Evolutionary conservation across 148 eudicot species (phyloP).

Genomic region (Oxyria digyna): DNA sequence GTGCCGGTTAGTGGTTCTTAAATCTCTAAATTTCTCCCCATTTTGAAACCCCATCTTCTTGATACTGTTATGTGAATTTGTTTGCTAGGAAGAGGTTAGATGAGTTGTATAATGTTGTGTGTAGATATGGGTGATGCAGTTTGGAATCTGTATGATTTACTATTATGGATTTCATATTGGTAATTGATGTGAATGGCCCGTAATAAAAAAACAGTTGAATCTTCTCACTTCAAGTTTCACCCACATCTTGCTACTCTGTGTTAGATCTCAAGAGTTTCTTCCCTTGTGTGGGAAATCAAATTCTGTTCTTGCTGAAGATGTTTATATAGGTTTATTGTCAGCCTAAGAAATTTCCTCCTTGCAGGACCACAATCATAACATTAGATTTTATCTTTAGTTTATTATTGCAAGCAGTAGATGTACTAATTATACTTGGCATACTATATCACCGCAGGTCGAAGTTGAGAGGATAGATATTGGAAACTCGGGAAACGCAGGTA

Average conservation of each 20-base stretch:
- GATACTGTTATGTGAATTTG: background rate
- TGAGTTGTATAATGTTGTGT: background rate
- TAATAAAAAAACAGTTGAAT: background rate
- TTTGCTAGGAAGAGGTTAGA: background rate
- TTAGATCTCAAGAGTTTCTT: background rate
- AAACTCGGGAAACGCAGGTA: constrained; percentile 54
- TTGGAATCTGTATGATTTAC: background rate
- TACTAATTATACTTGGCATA: background rate
- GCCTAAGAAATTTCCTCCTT: background rate
- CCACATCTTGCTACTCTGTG: background rate
- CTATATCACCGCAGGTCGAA: constrained; percentile 46
- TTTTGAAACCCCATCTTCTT: no score
- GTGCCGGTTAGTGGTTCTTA: constrained; percentile 29
- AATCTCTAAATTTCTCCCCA: background rate
- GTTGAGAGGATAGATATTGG: constrained; percentile 79
- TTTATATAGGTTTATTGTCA: no score
- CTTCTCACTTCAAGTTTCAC: background rate
- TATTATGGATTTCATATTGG: background rate
- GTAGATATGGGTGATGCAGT: background rate
- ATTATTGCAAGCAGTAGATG: background rate
- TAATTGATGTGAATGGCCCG: background rate
- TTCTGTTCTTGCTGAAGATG: background rate
- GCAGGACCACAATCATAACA: background rate
- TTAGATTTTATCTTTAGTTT: background rate
- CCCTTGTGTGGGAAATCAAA: background rate